A percentile compares a stretch with the other conserved stretches of the same genome.
Conservation (phyloP, 2,329 filamentous ascomycete species). For the Drechmeria coniospora region DNA sequence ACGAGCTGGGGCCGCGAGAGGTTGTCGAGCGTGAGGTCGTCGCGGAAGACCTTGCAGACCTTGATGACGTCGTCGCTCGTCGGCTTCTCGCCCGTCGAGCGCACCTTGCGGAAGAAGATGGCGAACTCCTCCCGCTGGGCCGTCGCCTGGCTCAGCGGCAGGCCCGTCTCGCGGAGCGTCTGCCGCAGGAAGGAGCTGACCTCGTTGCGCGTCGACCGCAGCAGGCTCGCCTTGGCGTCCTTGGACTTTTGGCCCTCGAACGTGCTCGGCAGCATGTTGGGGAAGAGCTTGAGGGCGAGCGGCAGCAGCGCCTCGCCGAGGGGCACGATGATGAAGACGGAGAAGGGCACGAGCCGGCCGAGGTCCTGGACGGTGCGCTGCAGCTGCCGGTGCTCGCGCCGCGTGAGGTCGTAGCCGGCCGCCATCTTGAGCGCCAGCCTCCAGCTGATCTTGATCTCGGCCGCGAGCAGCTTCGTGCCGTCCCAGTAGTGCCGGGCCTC, state of each 20-base stretch:
- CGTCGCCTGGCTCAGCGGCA: slow-evolving; percentile 70
- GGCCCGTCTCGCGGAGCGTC: slow-evolving; percentile 82
- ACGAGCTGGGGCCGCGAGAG: slow-evolving; percentile 88
- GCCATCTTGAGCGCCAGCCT: slow-evolving; percentile 92
- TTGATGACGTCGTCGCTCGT: slow-evolving; percentile 88
- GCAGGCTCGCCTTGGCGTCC: slow-evolving; percentile 68
- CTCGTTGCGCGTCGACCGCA: slow-evolving; percentile 80
- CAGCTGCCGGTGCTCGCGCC: slow-evolving; percentile 84
- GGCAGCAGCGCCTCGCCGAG: slow-evolving; percentile 89
- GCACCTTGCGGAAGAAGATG: slow-evolving; percentile 93
- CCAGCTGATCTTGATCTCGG: slow-evolving; percentile 86
- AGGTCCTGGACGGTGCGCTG: slow-evolving; percentile 89
- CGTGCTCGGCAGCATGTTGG: slow-evolving; percentile 91
- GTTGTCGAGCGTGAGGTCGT: slow-evolving; percentile 94
- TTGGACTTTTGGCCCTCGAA: slow-evolving; percentile 87
- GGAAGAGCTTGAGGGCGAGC: slow-evolving; percentile 84
- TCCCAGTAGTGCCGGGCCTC: slow-evolving; percentile 95
- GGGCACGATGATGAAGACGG: slow-evolving; percentile 90
- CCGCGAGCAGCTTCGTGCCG: slow-evolving; percentile 84
- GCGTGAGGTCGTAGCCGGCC: slow-evolving; percentile 87
- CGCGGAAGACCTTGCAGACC: slow-evolving; percentile 97
- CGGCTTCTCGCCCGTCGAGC: slow-evolving; percentile 79
- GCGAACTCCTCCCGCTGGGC: slow-evolving; percentile 87
- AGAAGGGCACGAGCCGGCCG: slow-evolving; percentile 84
- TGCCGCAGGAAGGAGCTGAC: slow-evolving; percentile 80